A percentile compares a stretch with the other conserved stretches of the same genome.
Evolutionary conservation across 768 basidiomycete species (phyloP).

Genomic region (Hydnomerulius pinastri): DNA sequence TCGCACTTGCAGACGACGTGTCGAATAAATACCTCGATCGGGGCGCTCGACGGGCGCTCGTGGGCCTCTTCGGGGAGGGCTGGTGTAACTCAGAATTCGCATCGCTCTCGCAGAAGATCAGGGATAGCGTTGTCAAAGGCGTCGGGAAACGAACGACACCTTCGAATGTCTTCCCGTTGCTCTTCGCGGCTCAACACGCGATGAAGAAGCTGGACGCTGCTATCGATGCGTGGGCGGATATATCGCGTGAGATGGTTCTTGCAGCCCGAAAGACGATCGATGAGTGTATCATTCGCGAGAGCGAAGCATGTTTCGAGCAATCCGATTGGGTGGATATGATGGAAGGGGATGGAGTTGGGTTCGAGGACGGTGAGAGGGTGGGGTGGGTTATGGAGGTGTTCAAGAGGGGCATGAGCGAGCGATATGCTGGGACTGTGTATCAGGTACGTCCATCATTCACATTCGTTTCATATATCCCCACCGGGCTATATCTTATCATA

Average conservation of each 20-base stretch:
- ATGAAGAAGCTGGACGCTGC: constrained; percentile 52
- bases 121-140: constrained; percentile 71
- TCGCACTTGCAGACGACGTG: constrained; percentile 76
- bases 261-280: constrained; percentile 63
- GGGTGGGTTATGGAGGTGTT: constrained; percentile 73
- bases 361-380: constrained; percentile 78
- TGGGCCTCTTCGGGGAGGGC: constrained; percentile 84
- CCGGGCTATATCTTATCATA: background rate
- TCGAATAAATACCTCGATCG: constrained; percentile 69
- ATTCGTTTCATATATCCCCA: too few relatives aligned
- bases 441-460: constrained; percentile 69
- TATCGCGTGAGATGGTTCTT: constrained; percentile 60
- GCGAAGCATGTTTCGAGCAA: constrained; percentile 66
- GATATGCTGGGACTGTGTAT: constrained; percentile 69
- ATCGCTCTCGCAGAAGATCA: constrained; percentile 59
- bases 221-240: constrained; percentile 52
- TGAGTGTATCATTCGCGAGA: constrained; percentile 56
- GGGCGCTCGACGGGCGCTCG: constrained; percentile 72
- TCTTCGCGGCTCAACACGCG: constrained; percentile 68
- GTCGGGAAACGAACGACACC: constrained; percentile 70
- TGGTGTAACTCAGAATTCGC: constrained; percentile 89
- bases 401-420: constrained; percentile 61
- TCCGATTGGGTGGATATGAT: constrained; percentile 76
- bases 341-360: constrained; percentile 69
- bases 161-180: constrained; percentile 62